A percentile compares a stretch with the other conserved stretches of the same genome.
These are phyloP conservation scores for Yarrowia hollandica DNA, from an alignment of 805 yeast genomes.

Conservation along the genomic window DNA sequence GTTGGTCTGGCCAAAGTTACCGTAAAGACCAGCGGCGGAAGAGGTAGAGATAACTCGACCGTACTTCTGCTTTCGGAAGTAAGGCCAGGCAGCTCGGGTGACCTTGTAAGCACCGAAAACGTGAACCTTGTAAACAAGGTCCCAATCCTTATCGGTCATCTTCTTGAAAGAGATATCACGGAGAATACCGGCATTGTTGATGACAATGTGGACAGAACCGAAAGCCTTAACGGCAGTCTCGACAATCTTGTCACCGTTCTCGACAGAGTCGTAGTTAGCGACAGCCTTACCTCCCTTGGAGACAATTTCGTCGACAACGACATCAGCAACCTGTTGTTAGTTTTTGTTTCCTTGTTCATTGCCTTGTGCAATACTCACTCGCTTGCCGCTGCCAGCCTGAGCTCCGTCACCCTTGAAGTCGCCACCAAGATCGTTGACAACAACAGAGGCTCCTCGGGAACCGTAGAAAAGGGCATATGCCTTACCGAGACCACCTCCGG, in stretches of 20 bases:
- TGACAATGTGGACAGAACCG: constrained; percentile 83
- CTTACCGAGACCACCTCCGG: constrained; percentile 96
- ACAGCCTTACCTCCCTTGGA: constrained; percentile 81
- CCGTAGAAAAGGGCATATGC: constrained; percentile 87
- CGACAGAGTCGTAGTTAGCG: constrained; percentile 90
- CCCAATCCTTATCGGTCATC: constrained; percentile 79
- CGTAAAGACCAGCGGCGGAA: constrained; percentile 95
- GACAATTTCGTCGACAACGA: constrained; percentile 81
- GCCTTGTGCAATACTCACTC: constrained; percentile 2
- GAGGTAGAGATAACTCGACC: constrained; percentile 94
- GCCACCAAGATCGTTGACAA: constrained; percentile 93
- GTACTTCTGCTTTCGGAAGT: constrained; percentile 75
- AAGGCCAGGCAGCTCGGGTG: constrained; percentile 89
- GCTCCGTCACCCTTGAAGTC: constrained; percentile 67
- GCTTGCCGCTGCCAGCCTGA: constrained; percentile 42
- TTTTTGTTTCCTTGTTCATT: constrained; percentile 41
- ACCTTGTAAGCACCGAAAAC: constrained; percentile 84
- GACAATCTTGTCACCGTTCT: constrained; percentile 79
- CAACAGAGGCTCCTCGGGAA: constrained; percentile 88
- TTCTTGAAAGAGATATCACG: constrained; percentile 85
- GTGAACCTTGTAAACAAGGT: constrained; percentile 81
- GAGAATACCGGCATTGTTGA: constrained; percentile 94
- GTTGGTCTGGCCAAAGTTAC: constrained; percentile 95
- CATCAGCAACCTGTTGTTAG: constrained; percentile 70
- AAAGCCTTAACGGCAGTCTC: constrained; percentile 81